Base-by-base conservation (phyloP, 2,329 filamentous ascomycete species). In the Trichoderma sp. region DNA sequence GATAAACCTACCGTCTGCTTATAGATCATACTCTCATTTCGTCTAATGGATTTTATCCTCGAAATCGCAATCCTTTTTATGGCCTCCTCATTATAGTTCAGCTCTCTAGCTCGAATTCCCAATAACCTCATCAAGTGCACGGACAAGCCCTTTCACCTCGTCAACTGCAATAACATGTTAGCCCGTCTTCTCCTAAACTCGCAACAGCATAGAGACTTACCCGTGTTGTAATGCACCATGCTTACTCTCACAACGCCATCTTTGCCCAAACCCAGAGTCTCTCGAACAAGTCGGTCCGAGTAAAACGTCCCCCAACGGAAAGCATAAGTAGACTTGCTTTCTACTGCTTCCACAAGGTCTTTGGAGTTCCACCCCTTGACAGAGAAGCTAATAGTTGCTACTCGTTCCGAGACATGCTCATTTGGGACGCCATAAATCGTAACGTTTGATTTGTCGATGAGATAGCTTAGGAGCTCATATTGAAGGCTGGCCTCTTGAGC, bases 231-330 rank as follows among this genome's bases (percentile, higher is more conserved):
- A 82, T 94, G 92, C 73, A 93, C 88, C 86, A 94, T 87, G 79
- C 91, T 93, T n/a, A 94, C 90, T 77, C 93, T 87, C 5, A 93
- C 87, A 9, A 94, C 89, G 0, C 92, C 93, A 78, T 93, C 81
- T 1, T 74, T 88, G 9, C 85, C 87, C 67, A 93, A 82, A 0
- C 87, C 87, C 50, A 94, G 80, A 0, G 93, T 84, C 2, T 92
- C 89, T 75, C 89, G 85, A 14, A 89, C 85, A 77, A 94, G 80
- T 18, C 92, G 85, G 78, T 92, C 89, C 14, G 89, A 91, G 82
- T 94, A 94, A 79, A 94, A 94, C 62, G 89, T 86, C 0, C 93
- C 93, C 88, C 89, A 93, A 65, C 92, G 85, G 76, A 93, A 90
- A 0, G 91, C 92, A 81, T 90, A 91, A 24, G 88, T 83, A 1